phyloP scores from a whole-genome alignment of 2,329 filamentous ascomycete genomes.

The Alternaria longipes region DNA sequence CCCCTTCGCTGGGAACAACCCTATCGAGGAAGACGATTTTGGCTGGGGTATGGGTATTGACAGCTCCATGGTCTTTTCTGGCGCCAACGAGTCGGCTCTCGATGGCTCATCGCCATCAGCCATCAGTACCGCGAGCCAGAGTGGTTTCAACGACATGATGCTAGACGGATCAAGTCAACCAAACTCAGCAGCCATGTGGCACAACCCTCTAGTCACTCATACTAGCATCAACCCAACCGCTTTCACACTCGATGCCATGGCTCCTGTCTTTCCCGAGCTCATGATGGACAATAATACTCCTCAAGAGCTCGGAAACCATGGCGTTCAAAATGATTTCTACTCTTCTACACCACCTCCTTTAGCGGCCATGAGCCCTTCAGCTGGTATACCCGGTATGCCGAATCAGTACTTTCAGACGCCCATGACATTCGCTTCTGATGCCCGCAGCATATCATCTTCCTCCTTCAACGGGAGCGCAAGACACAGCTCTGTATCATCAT shows the following conservation, averaged over 20 bases:
- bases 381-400: conserved; percentile 71
- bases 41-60: conserved; percentile 89
- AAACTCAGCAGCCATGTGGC: conserved; percentile 51
- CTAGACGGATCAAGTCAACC: conserved; percentile 71
- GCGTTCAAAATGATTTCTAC: conserved; percentile 73
- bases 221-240: conserved; percentile 71
- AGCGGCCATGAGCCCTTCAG: conserved; percentile 73
- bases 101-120: conserved; percentile 95
- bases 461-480: conserved; percentile 74
- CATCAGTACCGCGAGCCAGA: conserved; percentile 93
- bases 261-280: conserved; percentile 77
- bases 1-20: conserved; percentile 67
- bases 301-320: conserved; percentile 76
- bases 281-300: conserved; percentile 75
- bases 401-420: conserved; percentile 70
- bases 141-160: conserved; percentile 90
- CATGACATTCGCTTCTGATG: conserved; percentile 76
- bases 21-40: conserved; percentile 77
- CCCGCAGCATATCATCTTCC: conserved; percentile 67
- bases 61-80: conserved; percentile 64
- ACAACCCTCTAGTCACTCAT: conserved; percentile 68
- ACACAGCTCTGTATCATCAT: conserved; percentile 68
- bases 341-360: conserved; percentile 82
- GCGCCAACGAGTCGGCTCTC: conserved; percentile 78
- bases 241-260: conserved; percentile 78